Evolutionary conservation across 306 rosid genomes (phyloP).

Genomic region (Trichosanthes cucumerina): DNA sequence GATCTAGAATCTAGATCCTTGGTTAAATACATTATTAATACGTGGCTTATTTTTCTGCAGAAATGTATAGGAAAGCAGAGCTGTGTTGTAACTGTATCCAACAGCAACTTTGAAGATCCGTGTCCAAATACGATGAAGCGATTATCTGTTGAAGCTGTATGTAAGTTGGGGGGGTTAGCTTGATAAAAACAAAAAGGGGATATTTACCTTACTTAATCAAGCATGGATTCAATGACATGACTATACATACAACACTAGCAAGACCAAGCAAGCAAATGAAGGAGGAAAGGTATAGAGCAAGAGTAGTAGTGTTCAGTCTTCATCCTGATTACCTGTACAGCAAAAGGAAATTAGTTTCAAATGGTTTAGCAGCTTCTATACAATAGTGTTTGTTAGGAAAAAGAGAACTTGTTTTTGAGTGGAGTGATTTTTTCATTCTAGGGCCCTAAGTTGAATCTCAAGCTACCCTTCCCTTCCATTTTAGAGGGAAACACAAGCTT

Average conservation of each 20-base stretch:
- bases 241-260: slow-evolving; percentile 2
- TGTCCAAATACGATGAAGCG: slow-evolving; percentile 89
- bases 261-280: not conserved
- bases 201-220: not conserved
- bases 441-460: not conserved
- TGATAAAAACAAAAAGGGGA: not conserved
- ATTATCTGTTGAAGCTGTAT: slow-evolving; percentile 81
- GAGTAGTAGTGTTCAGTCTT: slow-evolving; percentile 1
- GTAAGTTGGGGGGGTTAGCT: slow-evolving; percentile 35
- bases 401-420: not conserved
- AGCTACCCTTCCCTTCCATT: slow-evolving; percentile 20
- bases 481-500: slow-evolving; percentile 18
- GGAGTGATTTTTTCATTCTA: not conserved
- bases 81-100: slow-evolving; percentile 63
- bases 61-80: slow-evolving; percentile 62
- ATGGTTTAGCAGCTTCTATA: not conserved
- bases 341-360: not conserved
- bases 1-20: not conserved
- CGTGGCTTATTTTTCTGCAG: slow-evolving; percentile 32
- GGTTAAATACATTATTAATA: not conserved
- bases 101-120: slow-evolving; percentile 77
- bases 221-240: not conserved
- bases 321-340: slow-evolving; percentile 7
- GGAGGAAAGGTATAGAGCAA: slow-evolving; percentile 3
- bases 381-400: not conserved